Percentiles rank a stretch among this genome's conserved stretches.
These are phyloP conservation scores for Venustampulla echinocandica DNA, from an alignment of 495 filamentous ascomycete genomes.

Conservation along the genomic window DNA sequence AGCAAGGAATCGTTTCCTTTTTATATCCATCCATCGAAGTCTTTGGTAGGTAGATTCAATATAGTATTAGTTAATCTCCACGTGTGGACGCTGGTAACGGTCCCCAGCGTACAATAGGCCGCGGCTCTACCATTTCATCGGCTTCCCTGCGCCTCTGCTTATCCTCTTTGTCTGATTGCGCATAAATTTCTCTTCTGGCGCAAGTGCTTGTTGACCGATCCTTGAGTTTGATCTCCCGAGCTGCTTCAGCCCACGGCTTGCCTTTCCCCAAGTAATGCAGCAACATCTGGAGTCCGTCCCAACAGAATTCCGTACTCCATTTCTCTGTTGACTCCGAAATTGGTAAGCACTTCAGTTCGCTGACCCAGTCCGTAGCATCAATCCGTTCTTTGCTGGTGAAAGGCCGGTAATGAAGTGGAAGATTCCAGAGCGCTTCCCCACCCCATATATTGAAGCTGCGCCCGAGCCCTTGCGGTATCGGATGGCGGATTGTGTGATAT, in stretches of 20 bases:
- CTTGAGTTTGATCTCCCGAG: constrained; percentile 6
- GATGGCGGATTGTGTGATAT: constrained; percentile 14
- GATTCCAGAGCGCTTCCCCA: constrained; percentile 10
- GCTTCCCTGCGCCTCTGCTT: constrained; percentile 2
- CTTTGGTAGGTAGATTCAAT: constrained; percentile 7
- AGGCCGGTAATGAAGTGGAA: constrained; percentile 12
- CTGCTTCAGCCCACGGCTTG: constrained; percentile 8
- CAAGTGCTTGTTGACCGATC: not conserved
- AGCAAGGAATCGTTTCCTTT: constrained; percentile 8
- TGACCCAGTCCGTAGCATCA: constrained; percentile 9
- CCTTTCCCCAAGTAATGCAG: constrained; percentile 13
- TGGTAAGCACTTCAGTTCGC: constrained; percentile 8
- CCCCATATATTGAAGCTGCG: not conserved
- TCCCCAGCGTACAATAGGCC: constrained; percentile 7
- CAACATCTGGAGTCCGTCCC: constrained; percentile 9
- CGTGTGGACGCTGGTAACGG: constrained; percentile 8
- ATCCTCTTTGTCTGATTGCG: constrained; percentile 4
- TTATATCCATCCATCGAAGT: constrained; percentile 7
- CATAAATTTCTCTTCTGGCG: constrained; percentile 3
- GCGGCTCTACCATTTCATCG: constrained; percentile 1
- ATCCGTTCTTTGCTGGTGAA: constrained; percentile 9
- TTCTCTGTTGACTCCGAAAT: constrained; percentile 7
- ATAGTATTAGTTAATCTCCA: constrained; percentile 9
- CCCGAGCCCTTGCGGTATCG: constrained; percentile 3
- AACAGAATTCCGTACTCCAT: constrained; percentile 2